Base-by-base conservation (phyloP, 2,329 filamentous ascomycete genomes). In the Fusarium tricinctum region DNA sequence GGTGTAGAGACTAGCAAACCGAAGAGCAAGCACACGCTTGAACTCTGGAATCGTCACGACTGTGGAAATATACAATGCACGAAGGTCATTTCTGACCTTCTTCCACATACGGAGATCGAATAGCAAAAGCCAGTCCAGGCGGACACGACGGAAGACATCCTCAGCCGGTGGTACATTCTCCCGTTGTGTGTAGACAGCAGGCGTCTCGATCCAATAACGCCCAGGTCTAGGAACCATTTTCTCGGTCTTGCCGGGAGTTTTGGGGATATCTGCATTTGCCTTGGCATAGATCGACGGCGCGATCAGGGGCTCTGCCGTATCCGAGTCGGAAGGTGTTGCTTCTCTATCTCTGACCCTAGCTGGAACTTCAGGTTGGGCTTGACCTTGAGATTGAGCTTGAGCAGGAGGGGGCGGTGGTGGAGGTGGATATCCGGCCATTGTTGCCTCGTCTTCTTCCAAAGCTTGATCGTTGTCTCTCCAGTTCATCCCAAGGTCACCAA, bases 51-150 rank as follows among this genome's bases (percentile, higher is more conserved):
- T 93, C 8, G 93, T 93, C 47, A 99, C 94, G 7, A 99, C 93
- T 0, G 96, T 99, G 48, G 93, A 96, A 73, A 99, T 97, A 79
- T 97, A 98, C 2, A 99, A 87, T 67, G 97, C 92, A 32, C 96
- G 90, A 58, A 99, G 86, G 76, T 97, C 92, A 49, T 95, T 94
- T 58, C 96, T 89, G 32, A 97, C 88, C 77, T 94, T 96, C 81
- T 99, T 99, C 96, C 96, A 99, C 85, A 99, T 89, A 42, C 96
- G 86, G 51, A 99, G 81, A 77, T 99, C 96, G 77, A 97, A 99
- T 10, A 99, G 84, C 30, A 99, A 93, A 75, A 99, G 86, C 88
- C 93, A 97, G 79, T 99, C 96, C 8, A 99, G 84, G 32, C 96
- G 91, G 14, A 98, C 92, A 32, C 94, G 90, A 75, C 95, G 89